phyloP scores from a whole-genome alignment of 2,329 filamentous ascomycete species.

The Aspergillus calidoustus region DNA sequence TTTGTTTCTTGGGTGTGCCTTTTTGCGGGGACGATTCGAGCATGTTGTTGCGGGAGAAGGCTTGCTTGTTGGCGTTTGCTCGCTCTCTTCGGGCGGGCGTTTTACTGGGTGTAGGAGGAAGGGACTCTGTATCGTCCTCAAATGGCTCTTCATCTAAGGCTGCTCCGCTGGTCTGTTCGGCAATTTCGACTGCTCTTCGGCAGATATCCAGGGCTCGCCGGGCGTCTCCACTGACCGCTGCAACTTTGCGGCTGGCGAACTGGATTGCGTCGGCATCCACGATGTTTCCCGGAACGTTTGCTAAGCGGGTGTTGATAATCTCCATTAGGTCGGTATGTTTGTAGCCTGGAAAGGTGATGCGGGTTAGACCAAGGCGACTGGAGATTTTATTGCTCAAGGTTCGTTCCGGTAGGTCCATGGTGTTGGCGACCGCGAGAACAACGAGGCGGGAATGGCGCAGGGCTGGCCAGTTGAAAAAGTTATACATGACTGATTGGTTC shows the following conservation, averaged over 20 bases:
- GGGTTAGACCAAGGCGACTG: conserved; percentile 83
- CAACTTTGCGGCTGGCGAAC: conserved; percentile 95
- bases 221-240: conserved; percentile 93
- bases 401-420: conserved; percentile 95
- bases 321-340: conserved; percentile 96
- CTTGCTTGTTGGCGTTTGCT: conserved; percentile 26
- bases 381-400: conserved; percentile 99
- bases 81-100: conserved; percentile 38
- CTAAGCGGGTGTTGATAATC: conserved; percentile 92
- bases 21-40: conserved; percentile 20
- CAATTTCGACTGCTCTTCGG: conserved; percentile 89
- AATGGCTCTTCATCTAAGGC: conserved; percentile 27
- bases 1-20: conserved; percentile 31
- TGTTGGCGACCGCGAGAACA: conserved; percentile 96
- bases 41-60: conserved; percentile 1
- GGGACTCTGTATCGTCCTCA: conserved; percentile 38
- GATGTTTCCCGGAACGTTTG: conserved; percentile 84
- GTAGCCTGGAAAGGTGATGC: conserved; percentile 97
- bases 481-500: conserved; percentile 99
- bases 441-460: conserved; percentile 89
- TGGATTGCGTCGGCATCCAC: conserved; percentile 93
- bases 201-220: conserved; percentile 93
- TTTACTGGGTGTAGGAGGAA: conserved; percentile 52
- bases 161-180: conserved; percentile 70
- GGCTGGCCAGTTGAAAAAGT: conserved; percentile 99